Conservation (phyloP, 129 eudicot species). For the Tagetes patula region DNA sequence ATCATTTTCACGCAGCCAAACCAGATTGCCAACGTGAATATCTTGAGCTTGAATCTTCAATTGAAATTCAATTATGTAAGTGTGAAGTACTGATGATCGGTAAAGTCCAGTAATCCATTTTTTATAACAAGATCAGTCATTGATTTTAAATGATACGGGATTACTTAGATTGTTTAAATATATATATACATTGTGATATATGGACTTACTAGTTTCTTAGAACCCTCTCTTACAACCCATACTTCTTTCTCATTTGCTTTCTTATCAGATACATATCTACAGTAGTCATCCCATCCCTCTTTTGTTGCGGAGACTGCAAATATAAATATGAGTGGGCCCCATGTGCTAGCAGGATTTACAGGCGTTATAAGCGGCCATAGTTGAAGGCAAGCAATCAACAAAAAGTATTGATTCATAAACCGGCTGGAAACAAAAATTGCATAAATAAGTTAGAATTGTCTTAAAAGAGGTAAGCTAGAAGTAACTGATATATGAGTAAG, state of each 20-base stretch:
- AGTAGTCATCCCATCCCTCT: conserved; percentile 99
- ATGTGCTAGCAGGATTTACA: conserved; percentile 96
- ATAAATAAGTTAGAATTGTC: conserved; percentile 16
- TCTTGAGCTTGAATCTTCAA: conserved; percentile 93
- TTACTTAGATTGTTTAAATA: conserved; percentile 11
- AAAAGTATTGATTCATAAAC: conserved; percentile 96
- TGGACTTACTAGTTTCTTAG: conserved; percentile 73
- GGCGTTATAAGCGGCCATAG: conserved; percentile 98
- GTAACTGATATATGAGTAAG: neutral
- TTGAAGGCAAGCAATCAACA: conserved; percentile 99
- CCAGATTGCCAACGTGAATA: conserved; percentile 78
- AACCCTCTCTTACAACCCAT: conserved; percentile 89
- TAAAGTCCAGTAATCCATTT: neutral
- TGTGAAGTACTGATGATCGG: neutral
- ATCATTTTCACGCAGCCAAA: conserved; percentile 98
- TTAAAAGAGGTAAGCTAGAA: conserved; percentile 8
- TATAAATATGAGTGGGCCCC: conserved; percentile 96
- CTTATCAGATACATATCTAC: conserved; percentile 88
- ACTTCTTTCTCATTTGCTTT: conserved; percentile 98
- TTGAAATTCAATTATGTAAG: conserved; percentile 9
- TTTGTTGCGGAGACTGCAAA: conserved; percentile 93
- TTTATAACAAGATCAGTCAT: conserved; percentile 13
- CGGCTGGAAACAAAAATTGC: conserved; percentile 57
- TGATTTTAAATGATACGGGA: conserved; percentile 6
- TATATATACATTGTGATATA: conserved; percentile 2